Conservation (phyloP, 176 grass and related monocot species). For the Carex parvula region DNA sequence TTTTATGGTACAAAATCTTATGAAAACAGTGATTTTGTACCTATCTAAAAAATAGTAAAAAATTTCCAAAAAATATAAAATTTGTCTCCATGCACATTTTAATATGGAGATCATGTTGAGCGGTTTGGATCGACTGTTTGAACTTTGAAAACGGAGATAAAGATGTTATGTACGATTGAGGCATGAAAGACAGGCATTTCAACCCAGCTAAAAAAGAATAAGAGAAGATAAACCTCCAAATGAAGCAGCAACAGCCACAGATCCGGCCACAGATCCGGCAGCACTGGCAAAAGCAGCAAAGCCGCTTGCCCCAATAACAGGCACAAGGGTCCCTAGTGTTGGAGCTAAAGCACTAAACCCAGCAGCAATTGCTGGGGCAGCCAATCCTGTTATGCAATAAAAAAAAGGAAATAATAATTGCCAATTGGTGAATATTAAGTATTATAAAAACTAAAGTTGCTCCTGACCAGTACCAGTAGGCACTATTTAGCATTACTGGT, state of each 20-base stretch:
- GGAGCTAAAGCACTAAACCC: constrained; percentile 83
- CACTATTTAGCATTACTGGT: background rate
- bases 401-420: constrained; percentile 5
- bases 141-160: too few species aligned
- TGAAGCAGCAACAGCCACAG: constrained; percentile 91
- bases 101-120: too few species aligned
- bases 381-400: constrained; percentile 52
- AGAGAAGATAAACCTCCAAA: constrained; percentile 66
- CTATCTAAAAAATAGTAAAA: too few species aligned
- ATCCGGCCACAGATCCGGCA: constrained; percentile 75
- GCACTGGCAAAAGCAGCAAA: constrained; percentile 94
- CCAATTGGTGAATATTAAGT: constrained; percentile 6
- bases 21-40: too few species aligned
- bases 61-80: too few species aligned
- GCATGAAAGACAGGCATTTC: too few species aligned
- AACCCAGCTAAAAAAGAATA: background rate
- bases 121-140: too few species aligned
- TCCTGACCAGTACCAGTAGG: background rate
- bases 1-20: too few species aligned
- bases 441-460: background rate
- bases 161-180: too few species aligned
- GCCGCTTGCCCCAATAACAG: constrained; percentile 84
- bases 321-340: constrained; percentile 67
- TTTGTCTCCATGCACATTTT: too few species aligned
- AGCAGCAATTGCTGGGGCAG: constrained; percentile 95